Percentiles rank a stretch among this genome's conserved stretches.
Evolutionary conservation across 768 basidiomycete genomes (phyloP).

Genomic region (Lyophyllum decastes): DNA sequence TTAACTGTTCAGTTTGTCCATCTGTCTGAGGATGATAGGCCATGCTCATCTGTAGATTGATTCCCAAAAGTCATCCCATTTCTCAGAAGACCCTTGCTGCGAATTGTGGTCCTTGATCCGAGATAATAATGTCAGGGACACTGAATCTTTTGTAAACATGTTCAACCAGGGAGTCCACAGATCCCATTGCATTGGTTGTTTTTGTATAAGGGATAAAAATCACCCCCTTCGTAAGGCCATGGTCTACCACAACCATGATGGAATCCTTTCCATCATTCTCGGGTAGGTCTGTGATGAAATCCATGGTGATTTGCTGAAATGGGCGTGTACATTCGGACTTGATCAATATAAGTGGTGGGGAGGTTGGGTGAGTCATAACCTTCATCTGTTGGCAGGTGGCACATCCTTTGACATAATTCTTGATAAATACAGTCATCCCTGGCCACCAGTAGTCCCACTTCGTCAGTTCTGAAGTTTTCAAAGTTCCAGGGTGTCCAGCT

Average conservation of each 20-base stretch:
- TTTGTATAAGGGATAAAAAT: slow-evolving; percentile 18
- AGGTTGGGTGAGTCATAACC: too few species aligned
- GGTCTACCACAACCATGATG: slow-evolving; percentile 30
- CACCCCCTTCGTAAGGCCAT: slow-evolving; percentile 11
- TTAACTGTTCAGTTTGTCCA: slow-evolving; percentile 27
- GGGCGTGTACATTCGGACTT: too few species aligned
- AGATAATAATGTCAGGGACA: slow-evolving; percentile 21
- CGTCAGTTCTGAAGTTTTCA: too few species aligned
- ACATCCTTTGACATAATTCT: too few species aligned
- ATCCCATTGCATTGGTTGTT: slow-evolving; percentile 11
- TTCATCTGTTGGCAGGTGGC: too few species aligned
- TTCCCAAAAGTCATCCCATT: slow-evolving; percentile 28
- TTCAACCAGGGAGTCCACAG: background rate
- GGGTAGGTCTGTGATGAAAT: slow-evolving; percentile 30
- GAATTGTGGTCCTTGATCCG: slow-evolving; percentile 29
- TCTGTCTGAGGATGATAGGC: slow-evolving; percentile 47
- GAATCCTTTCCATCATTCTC: slow-evolving; percentile 26
- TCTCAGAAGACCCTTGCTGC: slow-evolving; percentile 31
- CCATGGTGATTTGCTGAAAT: too few species aligned
- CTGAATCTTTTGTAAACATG: slow-evolving; percentile 14
- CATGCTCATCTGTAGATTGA: slow-evolving; percentile 31
- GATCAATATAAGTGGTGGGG: too few species aligned
- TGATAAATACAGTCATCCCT: too few species aligned
- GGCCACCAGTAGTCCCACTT: too few species aligned
- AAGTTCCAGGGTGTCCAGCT: too few species aligned